Conservation (phyloP, 805 yeast genomes). For the Zygotorulaspora chibaensis region DNA sequence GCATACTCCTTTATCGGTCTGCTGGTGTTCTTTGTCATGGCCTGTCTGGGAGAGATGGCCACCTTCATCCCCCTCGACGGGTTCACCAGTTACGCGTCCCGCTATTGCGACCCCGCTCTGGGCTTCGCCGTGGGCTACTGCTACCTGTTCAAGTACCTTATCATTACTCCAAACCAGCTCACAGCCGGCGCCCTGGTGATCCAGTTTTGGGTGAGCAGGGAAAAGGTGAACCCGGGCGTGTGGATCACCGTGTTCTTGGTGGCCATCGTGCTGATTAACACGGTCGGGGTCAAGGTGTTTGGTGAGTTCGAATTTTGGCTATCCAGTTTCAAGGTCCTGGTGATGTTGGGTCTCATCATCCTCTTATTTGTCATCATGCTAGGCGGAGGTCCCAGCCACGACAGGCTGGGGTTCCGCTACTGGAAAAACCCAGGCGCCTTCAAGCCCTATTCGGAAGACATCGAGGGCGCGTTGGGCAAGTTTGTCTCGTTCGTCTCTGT, state of each 20-base stretch:
- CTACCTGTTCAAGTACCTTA: conserved; percentile 43
- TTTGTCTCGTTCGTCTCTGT: conserved; percentile 61
- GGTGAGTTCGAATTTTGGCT: conserved; percentile 49
- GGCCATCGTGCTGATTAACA: conserved; percentile 36
- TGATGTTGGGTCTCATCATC: conserved; percentile 63
- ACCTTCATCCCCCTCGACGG: conserved; percentile 66
- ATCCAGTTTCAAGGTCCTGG: conserved; percentile 58
- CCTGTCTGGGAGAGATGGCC: conserved; percentile 66
- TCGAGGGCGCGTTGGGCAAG: conserved; percentile 46
- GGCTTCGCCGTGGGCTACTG: conserved; percentile 48
- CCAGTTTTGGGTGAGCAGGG: conserved; percentile 42
- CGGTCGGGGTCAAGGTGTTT: conserved; percentile 39
- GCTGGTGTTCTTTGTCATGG: conserved; percentile 63
- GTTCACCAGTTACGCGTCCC: conserved; percentile 54
- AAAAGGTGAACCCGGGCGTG: conserved; percentile 40
- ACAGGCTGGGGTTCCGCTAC: conserved; percentile 66
- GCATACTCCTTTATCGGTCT: conserved; percentile 69
- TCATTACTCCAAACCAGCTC: conserved; percentile 44
- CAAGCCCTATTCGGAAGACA: conserved; percentile 41
- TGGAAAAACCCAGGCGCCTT: conserved; percentile 71
- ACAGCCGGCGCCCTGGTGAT: conserved; percentile 46
- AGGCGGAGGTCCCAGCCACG: conserved; percentile 77
- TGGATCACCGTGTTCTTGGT: conserved; percentile 44
- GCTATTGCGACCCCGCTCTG: conserved; percentile 46
- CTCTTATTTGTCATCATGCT: conserved; percentile 59